Percentiles rank a stretch among this genome's conserved stretches.
Conservation (phyloP, 139 green algal species). For the Nannochloris sp. region DNA sequence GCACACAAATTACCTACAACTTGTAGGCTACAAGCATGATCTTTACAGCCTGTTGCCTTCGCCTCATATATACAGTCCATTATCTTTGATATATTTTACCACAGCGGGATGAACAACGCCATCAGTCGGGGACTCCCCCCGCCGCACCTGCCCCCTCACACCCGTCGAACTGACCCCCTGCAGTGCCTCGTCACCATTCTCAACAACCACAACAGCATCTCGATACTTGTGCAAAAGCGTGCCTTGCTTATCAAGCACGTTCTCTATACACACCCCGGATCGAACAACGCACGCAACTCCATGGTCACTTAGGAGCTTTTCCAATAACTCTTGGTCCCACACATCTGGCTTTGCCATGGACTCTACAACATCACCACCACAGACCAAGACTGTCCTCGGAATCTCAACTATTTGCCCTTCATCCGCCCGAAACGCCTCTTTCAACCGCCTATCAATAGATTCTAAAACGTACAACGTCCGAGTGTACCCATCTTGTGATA, state of each 20-base stretch:
- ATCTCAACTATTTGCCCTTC: not conserved
- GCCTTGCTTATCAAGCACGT: constrained; percentile 9
- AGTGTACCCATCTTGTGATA: constrained; percentile 49
- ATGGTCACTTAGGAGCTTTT: constrained; percentile 23
- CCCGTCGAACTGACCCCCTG: constrained; percentile 34
- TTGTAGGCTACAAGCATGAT: too few relatives aligned
- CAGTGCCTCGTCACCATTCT: constrained; percentile 21
- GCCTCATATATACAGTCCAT: constrained; percentile 24
- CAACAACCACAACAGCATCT: constrained; percentile 22
- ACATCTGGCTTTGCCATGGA: constrained; percentile 19
- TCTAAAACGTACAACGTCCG: constrained; percentile 57
- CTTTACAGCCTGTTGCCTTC: not conserved
- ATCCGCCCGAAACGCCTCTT: constrained; percentile 1
- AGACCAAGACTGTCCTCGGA: constrained; percentile 28
- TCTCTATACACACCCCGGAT: constrained; percentile 2
- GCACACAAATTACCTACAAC: too few relatives aligned
- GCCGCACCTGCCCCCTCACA: constrained; percentile 31
- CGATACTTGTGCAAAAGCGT: constrained; percentile 24
- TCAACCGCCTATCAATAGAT: constrained; percentile 23
- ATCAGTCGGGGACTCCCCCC: constrained; percentile 16
- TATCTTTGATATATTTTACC: constrained; percentile 22
- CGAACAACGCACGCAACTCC: constrained; percentile 27
- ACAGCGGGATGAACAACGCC: constrained; percentile 27
- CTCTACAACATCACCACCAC: constrained; percentile 26
- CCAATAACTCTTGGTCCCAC: constrained; percentile 32